phyloP scores from a whole-genome alignment of 306 rosid genomes.

The Fragaria nilgerrensis region DNA sequence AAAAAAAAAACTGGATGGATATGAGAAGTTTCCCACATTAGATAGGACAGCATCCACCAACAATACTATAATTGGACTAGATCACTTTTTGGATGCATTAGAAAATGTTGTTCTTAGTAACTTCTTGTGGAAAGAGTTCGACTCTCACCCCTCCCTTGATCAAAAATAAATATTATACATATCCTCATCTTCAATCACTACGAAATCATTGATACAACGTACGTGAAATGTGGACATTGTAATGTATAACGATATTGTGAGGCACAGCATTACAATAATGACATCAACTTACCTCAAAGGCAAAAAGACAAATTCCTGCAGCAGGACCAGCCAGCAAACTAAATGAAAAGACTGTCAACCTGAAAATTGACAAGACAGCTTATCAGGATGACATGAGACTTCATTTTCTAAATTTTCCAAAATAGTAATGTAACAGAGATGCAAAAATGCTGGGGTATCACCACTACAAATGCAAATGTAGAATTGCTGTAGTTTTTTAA shows the following conservation, averaged over 20 bases:
- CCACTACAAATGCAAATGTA: neutral
- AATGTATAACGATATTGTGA: neutral
- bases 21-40: neutral
- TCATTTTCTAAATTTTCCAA: neutral
- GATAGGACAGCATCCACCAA: neutral
- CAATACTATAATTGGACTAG: neutral
- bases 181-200: neutral
- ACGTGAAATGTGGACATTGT: neutral
- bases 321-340: conserved; percentile 61
- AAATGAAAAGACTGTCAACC: conserved; percentile 69
- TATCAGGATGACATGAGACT: neutral
- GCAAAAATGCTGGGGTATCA: neutral
- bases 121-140: neutral
- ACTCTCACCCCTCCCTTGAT: neutral
- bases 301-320: conserved; percentile 52
- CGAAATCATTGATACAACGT: neutral
- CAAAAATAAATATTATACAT: neutral
- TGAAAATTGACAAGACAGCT: conserved; percentile 31
- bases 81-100: neutral
- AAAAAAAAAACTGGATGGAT: neutral
- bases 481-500: neutral
- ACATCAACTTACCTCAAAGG: conserved; percentile 53
- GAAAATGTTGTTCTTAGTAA: too few relatives aligned
- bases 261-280: conserved; percentile 7
- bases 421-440: neutral